These are phyloP conservation scores for Kodamaea alishanica DNA, from an alignment of 1,139 yeast genomes.

Conservation along the genomic window DNA sequence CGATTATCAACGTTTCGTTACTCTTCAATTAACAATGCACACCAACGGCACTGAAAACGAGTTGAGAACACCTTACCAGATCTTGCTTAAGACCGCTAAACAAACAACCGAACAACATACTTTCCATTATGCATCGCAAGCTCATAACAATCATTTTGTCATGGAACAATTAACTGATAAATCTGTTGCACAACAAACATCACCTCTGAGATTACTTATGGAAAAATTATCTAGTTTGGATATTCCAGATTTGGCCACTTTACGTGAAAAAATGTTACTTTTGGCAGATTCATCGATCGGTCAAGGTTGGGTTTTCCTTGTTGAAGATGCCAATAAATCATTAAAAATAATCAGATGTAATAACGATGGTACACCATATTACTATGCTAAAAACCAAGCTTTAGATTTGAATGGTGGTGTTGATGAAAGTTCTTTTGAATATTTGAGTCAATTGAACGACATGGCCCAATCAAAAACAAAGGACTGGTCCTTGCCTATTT, in stretches of 20 bases:
- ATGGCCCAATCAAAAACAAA: conserved; percentile 43
- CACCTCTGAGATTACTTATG: conserved; percentile 48
- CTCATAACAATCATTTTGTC: conserved; percentile 88
- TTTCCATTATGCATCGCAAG: conserved; percentile 87
- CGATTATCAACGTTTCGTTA: conserved; percentile 69
- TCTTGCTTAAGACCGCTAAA: conserved; percentile 68
- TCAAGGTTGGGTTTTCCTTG: conserved; percentile 87
- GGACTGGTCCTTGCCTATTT: conserved; percentile 74
- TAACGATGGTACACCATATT: conserved; percentile 90
- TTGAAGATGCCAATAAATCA: conserved; percentile 68
- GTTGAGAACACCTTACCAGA: conserved; percentile 72
- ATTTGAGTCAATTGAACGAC: conserved; percentile 44
- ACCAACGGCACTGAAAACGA: conserved; percentile 82
- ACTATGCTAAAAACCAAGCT: conserved; percentile 68
- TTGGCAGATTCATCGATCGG: conserved; percentile 57
- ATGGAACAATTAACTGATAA: conserved; percentile 58
- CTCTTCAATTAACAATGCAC: conserved; percentile 65
- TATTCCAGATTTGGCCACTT: conserved; percentile 45
- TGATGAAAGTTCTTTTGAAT: conserved; percentile 49
- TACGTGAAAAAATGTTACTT: conserved; percentile 49
- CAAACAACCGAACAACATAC: conserved; percentile 65
- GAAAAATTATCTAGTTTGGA: conserved; percentile 40
- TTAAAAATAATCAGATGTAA: conserved; percentile 63
- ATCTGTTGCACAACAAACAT: conserved; percentile 30
- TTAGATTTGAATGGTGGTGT: conserved; percentile 75